Evolutionary conservation across 75 land plant genomes (phyloP).

Genomic region (Sequoiadendron giganteum): DNA sequence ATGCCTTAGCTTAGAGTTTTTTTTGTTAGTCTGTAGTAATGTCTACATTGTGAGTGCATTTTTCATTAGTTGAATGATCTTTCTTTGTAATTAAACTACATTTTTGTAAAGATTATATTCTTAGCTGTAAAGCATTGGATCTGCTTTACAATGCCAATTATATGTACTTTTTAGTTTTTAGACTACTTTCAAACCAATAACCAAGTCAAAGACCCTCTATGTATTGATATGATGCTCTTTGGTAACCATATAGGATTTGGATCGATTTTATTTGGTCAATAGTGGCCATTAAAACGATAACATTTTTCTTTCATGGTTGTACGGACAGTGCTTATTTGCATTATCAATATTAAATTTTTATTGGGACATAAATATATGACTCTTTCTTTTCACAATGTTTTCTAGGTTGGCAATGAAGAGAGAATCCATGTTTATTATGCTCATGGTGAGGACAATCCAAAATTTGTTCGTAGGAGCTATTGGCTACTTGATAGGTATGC

Average conservation of each 20-base stretch:
- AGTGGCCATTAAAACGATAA: not conserved
- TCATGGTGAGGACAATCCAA: constrained; percentile 70
- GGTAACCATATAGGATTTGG: not conserved
- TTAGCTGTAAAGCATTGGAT: not conserved
- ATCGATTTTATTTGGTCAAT: not conserved
- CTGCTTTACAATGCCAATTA: not conserved
- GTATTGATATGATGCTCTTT: not conserved
- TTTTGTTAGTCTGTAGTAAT: not conserved
- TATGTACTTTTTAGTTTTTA: not conserved
- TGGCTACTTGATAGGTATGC: constrained; percentile 90
- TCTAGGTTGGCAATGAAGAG: constrained; percentile 78
- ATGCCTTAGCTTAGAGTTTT: not conserved
- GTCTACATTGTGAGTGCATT: not conserved
- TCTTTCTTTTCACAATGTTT: not conserved
- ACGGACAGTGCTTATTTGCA: not conserved
- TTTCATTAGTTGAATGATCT: not conserved
- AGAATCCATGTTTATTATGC: constrained; percentile 92
- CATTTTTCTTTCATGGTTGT: not conserved
- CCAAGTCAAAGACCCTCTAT: not conserved
- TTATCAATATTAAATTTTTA: not conserved
- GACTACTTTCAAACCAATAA: not conserved
- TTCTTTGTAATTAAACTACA: not conserved
- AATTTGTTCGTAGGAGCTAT: constrained; percentile 78
- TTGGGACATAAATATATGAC: not conserved
- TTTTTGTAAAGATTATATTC: not conserved